phyloP scores from a whole-genome alignment of 305 asterid genomes.

The Caryopteris hybrid region DNA sequence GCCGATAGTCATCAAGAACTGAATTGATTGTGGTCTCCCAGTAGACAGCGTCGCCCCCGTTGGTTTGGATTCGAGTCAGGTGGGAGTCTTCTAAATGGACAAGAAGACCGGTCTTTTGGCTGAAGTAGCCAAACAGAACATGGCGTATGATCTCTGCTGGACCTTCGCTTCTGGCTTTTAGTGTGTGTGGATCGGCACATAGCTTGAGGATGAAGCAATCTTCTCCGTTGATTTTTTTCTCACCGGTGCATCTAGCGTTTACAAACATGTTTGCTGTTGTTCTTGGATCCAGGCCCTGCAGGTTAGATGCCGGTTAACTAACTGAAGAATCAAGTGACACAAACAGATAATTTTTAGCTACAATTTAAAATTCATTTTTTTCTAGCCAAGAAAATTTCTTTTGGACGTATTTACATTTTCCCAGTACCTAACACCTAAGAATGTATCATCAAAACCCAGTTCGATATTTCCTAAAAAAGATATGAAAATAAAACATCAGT shows the following conservation, averaged over 20 bases:
- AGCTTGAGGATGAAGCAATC: conserved; percentile 83
- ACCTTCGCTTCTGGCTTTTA: conserved; percentile 86
- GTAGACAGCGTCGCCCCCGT: conserved; percentile 76
- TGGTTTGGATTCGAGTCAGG: conserved; percentile 71
- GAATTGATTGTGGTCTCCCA: conserved; percentile 93
- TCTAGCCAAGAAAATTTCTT: no score
- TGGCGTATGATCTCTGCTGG: conserved; percentile 92
- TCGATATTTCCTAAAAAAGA: no score
- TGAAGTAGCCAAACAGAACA: conserved; percentile 80
- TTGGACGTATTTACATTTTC: no score
- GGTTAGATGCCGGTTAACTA: background rate
- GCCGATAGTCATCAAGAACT: conserved; percentile 68
- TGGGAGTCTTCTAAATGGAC: conserved; percentile 87
- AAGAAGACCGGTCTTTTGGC: conserved; percentile 86
- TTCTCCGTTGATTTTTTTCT: conserved; percentile 75
- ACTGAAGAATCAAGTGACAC: no score
- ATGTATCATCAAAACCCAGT: no score
- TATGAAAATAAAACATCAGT: no score
- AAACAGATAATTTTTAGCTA: no score
- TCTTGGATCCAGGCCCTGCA: conserved; percentile 84
- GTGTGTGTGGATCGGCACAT: conserved; percentile 69
- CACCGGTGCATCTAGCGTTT: conserved; percentile 71
- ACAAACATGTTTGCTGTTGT: conserved; percentile 86
- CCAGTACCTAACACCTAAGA: no score
- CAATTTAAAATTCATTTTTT: background rate